phyloP scores from a whole-genome alignment of 768 basidiomycete genomes.

The Obba rivulosa region DNA sequence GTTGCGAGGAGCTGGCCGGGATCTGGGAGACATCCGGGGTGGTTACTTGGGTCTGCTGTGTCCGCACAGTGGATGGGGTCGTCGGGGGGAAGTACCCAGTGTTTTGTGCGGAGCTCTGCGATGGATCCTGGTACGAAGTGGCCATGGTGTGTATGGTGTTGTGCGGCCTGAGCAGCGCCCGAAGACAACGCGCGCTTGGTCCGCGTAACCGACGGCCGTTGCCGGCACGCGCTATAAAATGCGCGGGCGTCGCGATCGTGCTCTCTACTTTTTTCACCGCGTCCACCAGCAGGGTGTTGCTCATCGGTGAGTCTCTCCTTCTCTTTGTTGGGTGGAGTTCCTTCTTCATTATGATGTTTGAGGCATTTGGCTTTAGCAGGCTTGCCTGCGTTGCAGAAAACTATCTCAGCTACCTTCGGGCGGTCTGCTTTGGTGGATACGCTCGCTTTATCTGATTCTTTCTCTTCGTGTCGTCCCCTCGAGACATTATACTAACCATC shows the following conservation, averaged over 20 bases:
- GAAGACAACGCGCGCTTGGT: not conserved
- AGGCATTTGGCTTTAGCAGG: slow-evolving; percentile 93
- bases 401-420: slow-evolving; percentile 91
- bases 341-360: slow-evolving; percentile 62
- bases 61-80: slow-evolving; percentile 10
- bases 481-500: no score
- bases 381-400: slow-evolving; percentile 73
- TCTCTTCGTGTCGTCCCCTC: slow-evolving; percentile 3
- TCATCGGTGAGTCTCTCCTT: slow-evolving; percentile 20
- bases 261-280: slow-evolving; percentile 8
- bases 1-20: slow-evolving; percentile 15
- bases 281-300: not conserved
- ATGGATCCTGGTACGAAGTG: slow-evolving; percentile 11
- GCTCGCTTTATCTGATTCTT: slow-evolving; percentile 43
- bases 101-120: not conserved
- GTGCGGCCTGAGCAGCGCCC: not conserved
- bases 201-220: slow-evolving; percentile 6
- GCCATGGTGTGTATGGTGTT: slow-evolving; percentile 7
- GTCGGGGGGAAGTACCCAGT: slow-evolving; percentile 11
- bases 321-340: not conserved
- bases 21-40: slow-evolving; percentile 14
- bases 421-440: slow-evolving; percentile 34
- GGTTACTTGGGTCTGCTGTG: slow-evolving; percentile 10
- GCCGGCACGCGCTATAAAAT: slow-evolving; percentile 8
- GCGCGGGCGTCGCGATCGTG: slow-evolving; percentile 2